These are phyloP conservation scores for Fraxinus quadrangulata DNA, from an alignment of 257 asterid genomes.

Conservation along the genomic window DNA sequence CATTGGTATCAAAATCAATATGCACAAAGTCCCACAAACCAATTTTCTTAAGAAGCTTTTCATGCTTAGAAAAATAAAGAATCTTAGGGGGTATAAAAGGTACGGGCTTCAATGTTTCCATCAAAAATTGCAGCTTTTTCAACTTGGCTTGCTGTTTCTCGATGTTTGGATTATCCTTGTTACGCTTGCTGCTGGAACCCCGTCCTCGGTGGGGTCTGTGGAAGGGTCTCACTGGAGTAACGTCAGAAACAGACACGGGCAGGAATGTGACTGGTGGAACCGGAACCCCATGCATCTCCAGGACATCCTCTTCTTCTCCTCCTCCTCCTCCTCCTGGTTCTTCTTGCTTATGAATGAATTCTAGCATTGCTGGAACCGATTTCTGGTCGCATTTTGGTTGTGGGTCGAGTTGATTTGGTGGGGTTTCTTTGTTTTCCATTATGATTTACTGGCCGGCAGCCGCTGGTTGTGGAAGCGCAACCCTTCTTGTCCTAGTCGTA, in stretches of 20 bases:
- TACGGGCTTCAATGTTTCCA: slow-evolving; percentile 54
- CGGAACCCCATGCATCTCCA: slow-evolving; percentile 28
- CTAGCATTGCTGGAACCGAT: not conserved
- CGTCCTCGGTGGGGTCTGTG: slow-evolving; percentile 20
- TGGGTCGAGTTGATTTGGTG: not conserved
- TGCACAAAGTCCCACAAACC: slow-evolving; percentile 85
- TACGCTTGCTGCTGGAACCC: slow-evolving; percentile 39
- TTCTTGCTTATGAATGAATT: not conserved
- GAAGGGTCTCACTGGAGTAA: slow-evolving; percentile 32
- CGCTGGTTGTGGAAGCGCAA: not conserved
- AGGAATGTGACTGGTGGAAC: slow-evolving; percentile 30
- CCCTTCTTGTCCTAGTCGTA: not conserved
- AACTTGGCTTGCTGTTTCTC: slow-evolving; percentile 53
- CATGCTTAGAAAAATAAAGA: slow-evolving; percentile 55
- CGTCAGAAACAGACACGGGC: slow-evolving; percentile 23
- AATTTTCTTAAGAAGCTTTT: slow-evolving; percentile 57
- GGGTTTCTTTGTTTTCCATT: not conserved
- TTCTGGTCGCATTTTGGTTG: not conserved
- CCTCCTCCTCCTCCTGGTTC: slow-evolving; percentile 28
- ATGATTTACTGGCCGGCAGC: not conserved
- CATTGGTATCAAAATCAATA: slow-evolving; percentile 53
- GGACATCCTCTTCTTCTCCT: slow-evolving; percentile 22
- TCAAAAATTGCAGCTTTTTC: slow-evolving; percentile 44
- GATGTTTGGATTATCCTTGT: slow-evolving; percentile 41
- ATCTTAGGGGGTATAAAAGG: slow-evolving; percentile 59